Base-by-base conservation (phyloP, 805 yeast species). In the Kodamaea restingae region DNA sequence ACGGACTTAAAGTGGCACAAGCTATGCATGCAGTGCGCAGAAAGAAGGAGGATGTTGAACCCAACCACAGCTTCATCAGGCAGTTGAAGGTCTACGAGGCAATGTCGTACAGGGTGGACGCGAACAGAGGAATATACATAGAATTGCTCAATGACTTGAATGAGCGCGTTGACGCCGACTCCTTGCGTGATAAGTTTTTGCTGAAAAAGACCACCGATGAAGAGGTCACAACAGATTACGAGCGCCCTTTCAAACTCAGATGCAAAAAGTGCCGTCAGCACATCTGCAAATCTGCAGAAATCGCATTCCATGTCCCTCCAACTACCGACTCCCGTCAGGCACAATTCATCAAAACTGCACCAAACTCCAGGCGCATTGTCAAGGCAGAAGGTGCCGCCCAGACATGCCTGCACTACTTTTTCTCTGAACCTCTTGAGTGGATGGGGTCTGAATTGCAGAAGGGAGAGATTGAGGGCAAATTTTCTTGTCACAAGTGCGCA, bases 361-460 rank as follows among this genome's bases (percentile, higher is more conserved):
- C 78, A 17, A 71, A 77, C 45, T 75, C 82, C 15, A 71, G 75
- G 47, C 66, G 87, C 50, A 75, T 83, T 28, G 68, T 81, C 24
- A 76, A 78, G 34, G 68, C 72, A 4, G 73, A 75, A 46, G 72
- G 70, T 27, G 88, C 83, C 0, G 70, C 81, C 20, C 56, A 63
- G 15, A 60, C 57, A 4, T 91, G 98, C 60, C 84, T 95, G 5
- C 96, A 90, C 58, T 83, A 70, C 56, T 93, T 88, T 51, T 68
- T 85, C 20, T 43, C 47, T 6, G 97, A 93, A 60, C 98, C 98
- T 0, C 63, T 91, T 38, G 71, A 71, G 24, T 93, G 98, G 98
- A 93, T 93, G 98, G 76, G 81, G 43, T 66, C 68, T 4, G 96
- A 87, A 56, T 64, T 91, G 28, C 79, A 73, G 34, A 72, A 75